phyloP scores from a whole-genome alignment of 768 basidiomycete species.

The Hericium coralloides region DNA sequence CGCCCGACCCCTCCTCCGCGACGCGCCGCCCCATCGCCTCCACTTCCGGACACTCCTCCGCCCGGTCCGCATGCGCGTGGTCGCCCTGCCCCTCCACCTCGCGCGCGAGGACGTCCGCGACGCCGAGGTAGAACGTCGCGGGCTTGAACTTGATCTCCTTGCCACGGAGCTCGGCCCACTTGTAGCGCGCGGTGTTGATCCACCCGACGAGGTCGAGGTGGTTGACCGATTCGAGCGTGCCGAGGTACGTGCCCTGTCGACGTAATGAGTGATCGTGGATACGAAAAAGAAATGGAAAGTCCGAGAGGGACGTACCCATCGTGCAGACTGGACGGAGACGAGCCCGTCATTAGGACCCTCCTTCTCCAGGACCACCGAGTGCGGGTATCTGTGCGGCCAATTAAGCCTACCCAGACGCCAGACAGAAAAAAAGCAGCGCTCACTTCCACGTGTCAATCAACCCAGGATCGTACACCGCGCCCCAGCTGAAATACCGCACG shows the following conservation, averaged over 20 bases:
- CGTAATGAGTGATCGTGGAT: not conserved
- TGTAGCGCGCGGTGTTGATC: slow-evolving; percentile 84
- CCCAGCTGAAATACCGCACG: slow-evolving; percentile 93
- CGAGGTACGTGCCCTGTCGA: slow-evolving; percentile 81
- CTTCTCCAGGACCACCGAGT: slow-evolving; percentile 55
- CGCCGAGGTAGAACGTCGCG: slow-evolving; percentile 82
- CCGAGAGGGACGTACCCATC: slow-evolving; percentile 48
- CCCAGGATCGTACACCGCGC: slow-evolving; percentile 83
- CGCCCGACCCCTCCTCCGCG: not conserved
- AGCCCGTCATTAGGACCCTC: slow-evolving; percentile 95
- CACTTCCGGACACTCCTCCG: not conserved
- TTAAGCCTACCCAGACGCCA: not conserved
- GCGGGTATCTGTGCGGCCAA: slow-evolving; percentile 6
- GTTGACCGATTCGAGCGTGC: slow-evolving; percentile 85
- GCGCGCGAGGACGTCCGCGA: slow-evolving; percentile 69
- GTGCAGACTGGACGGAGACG: slow-evolving; percentile 78
- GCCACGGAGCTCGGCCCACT: slow-evolving; percentile 83
- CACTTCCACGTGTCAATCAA: slow-evolving; percentile 84
- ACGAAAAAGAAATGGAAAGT: slow-evolving; percentile 2
- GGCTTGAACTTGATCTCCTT: slow-evolving; percentile 88
- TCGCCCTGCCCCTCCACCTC: slow-evolving; percentile 55
- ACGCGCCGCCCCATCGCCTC: not conserved
- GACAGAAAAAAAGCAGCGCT: slow-evolving; percentile 14
- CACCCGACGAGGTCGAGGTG: slow-evolving; percentile 92
- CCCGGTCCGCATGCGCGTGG: slow-evolving; percentile 2